Evolutionary conservation across 257 asterid species (phyloP).

Genomic region (Lantana camara): DNA sequence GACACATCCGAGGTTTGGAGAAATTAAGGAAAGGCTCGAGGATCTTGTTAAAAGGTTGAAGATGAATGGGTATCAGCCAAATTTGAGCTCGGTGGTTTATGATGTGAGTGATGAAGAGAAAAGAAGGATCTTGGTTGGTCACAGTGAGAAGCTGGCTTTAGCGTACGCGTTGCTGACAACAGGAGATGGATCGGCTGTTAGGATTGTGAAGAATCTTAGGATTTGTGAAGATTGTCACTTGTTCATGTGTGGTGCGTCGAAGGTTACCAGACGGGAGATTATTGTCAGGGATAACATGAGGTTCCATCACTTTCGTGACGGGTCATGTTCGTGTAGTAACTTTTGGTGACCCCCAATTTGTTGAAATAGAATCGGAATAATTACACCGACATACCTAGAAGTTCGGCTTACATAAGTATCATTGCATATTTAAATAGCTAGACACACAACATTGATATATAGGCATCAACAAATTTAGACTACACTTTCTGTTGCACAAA

Average conservation of each 20-base stretch:
- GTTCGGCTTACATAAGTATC: too few relatives aligned
- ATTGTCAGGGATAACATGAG: conserved; percentile 77
- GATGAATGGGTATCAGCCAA: conserved; percentile 57
- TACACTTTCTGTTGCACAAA: background rate
- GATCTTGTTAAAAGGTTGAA: conserved; percentile 39
- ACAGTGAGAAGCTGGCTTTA: conserved; percentile 79
- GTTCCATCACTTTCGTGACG: conserved; percentile 77
- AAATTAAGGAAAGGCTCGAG: conserved; percentile 44
- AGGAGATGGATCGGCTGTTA: conserved; percentile 39
- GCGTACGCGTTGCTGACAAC: conserved; percentile 53
- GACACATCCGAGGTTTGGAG: conserved; percentile 52
- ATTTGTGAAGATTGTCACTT: conserved; percentile 87
- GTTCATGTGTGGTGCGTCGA: conserved; percentile 65
- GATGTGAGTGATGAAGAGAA: conserved; percentile 71
- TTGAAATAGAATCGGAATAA: too few relatives aligned
- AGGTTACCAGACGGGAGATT: conserved; percentile 59
- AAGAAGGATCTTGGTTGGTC: conserved; percentile 57
- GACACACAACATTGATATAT: too few relatives aligned
- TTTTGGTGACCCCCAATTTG: conserved; percentile 89
- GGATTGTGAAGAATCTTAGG: conserved; percentile 77
- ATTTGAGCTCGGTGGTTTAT: conserved; percentile 52
- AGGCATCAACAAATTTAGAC: too few relatives aligned
- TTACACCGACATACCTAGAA: too few relatives aligned
- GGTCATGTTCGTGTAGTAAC: conserved; percentile 74
- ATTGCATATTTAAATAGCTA: too few relatives aligned